phyloP scores from a whole-genome alignment of 2,329 filamentous ascomycete genomes.

The Nakataea oryzae region DNA sequence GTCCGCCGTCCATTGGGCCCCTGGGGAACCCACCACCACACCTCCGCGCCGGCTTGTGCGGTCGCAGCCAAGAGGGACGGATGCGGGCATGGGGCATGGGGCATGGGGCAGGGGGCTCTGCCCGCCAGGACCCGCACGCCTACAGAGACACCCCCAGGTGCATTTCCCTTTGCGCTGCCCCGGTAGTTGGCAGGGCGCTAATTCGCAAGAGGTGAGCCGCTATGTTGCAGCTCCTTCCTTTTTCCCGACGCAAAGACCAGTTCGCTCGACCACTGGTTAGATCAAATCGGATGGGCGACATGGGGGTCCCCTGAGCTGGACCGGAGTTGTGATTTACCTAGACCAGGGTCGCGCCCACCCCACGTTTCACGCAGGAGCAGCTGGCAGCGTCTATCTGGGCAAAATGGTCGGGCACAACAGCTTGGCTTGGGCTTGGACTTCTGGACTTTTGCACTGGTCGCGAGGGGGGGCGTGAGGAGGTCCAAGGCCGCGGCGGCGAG shows the following conservation, averaged over 20 bases:
- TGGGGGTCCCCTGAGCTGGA: no score
- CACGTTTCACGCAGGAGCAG: background rate
- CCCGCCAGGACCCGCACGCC: background rate
- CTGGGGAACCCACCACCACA: background rate
- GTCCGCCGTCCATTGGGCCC: background rate
- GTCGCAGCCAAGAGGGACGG: background rate
- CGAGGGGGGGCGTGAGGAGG: background rate
- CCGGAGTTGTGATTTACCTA: background rate
- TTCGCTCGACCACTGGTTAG: background rate
- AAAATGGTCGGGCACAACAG: background rate
- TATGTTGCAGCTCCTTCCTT: background rate
- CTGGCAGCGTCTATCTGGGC: background rate
- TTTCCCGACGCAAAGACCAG: background rate
- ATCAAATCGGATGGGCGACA: background rate
- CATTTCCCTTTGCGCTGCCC: background rate
- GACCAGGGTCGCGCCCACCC: background rate
- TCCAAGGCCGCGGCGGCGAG: background rate
- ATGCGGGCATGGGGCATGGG: no score
- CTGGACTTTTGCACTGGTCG: background rate
- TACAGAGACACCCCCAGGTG: background rate
- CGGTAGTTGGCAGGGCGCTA: background rate
- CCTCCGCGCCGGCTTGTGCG: background rate
- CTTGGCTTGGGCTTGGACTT: background rate
- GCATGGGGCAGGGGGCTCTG: background rate
- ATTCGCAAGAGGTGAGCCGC: background rate